Evolutionary conservation across 1,139 yeast species (phyloP).

Genomic region (Kodamaea sp.): DNA sequence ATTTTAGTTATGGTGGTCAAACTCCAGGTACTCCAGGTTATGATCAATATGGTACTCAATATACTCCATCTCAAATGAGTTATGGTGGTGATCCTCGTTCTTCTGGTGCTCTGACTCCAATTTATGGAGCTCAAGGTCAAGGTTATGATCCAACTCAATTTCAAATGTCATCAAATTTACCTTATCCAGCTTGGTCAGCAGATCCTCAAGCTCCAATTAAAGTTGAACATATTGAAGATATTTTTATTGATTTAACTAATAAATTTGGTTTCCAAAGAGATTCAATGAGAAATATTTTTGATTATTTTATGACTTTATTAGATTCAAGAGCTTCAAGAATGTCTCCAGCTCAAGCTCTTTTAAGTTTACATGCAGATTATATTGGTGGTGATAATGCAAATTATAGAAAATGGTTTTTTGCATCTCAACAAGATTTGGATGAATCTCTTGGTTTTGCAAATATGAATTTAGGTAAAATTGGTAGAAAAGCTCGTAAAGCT

Average conservation of each 20-base stretch:
- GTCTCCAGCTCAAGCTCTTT: conserved; percentile 93
- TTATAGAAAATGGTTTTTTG: conserved; percentile 28
- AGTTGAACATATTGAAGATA: conserved; percentile 86
- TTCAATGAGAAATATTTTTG: conserved; percentile 95
- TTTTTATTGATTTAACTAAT: conserved; percentile 83
- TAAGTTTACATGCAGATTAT: conserved; percentile 93
- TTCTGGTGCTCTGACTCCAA: conserved; percentile 94
- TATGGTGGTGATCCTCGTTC: conserved; percentile 75
- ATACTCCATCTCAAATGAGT: conserved; percentile 79
- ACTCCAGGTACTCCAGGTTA: conserved; percentile 66
- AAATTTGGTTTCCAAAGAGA: conserved; percentile 98
- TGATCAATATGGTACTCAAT: conserved; percentile 76
- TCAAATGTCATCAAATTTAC: conserved; percentile 60
- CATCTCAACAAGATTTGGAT: conserved; percentile 30
- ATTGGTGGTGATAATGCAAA: conserved; percentile 39
- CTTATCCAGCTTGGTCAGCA: conserved; percentile 95
- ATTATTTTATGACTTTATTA: conserved; percentile 86
- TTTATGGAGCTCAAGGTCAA: conserved; percentile 64
- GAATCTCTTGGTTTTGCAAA: conserved; percentile 40
- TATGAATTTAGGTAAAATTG: conserved; percentile 74
- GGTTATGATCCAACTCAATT: conserved; percentile 65
- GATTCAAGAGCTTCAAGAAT: conserved; percentile 96
- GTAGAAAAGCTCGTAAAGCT: conserved; percentile 50
- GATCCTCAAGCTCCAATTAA: conserved; percentile 76
- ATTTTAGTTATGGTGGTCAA: conserved; percentile 64